Percentiles rank a stretch among this genome's conserved stretches.
Conservation (phyloP, 2,329 filamentous ascomycete species). For the Septoria petroselini region DNA sequence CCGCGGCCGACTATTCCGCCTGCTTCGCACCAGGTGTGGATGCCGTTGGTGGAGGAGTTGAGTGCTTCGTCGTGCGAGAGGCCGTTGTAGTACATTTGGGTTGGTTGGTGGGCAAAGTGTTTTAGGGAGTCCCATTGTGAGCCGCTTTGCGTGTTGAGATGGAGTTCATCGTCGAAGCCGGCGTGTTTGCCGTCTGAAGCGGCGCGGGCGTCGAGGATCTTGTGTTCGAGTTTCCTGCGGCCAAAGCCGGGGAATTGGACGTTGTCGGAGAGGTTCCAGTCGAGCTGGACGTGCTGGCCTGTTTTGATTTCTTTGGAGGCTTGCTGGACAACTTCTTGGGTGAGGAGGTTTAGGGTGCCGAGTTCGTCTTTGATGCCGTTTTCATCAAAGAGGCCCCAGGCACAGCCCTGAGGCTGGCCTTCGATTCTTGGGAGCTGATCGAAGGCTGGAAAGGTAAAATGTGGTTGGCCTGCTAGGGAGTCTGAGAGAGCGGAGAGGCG, state of each 20-base stretch:
- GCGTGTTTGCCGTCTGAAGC: slow-evolving; percentile 39
- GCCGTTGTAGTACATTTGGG: slow-evolving; percentile 38
- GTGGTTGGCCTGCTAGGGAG: slow-evolving; percentile 18
- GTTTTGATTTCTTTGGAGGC: slow-evolving; percentile 52
- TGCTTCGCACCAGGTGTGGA: slow-evolving; percentile 44
- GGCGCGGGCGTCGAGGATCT: slow-evolving; percentile 13
- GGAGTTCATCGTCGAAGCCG: slow-evolving; percentile 60
- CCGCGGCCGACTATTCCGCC: slow-evolving; percentile 57
- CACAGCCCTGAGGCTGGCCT: slow-evolving; percentile 27
- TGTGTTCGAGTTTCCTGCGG: slow-evolving; percentile 42
- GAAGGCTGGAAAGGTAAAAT: slow-evolving; percentile 27
- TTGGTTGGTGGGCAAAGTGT: slow-evolving; percentile 51
- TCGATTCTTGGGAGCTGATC: slow-evolving; percentile 28
- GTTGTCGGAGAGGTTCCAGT: slow-evolving; percentile 58
- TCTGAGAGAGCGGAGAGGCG: slow-evolving; percentile 28
- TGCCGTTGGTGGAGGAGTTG: slow-evolving; percentile 41
- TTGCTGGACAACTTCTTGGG: slow-evolving; percentile 52
- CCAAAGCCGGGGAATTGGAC: slow-evolving; percentile 53
- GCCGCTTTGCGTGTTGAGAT: slow-evolving; percentile 32
- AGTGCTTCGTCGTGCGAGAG: slow-evolving; percentile 41
- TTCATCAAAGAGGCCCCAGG: slow-evolving; percentile 24
- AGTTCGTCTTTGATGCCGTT: slow-evolving; percentile 51
- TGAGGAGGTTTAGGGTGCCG: slow-evolving; percentile 60
- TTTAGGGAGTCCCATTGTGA: slow-evolving; percentile 51
- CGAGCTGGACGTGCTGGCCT: slow-evolving; percentile 56